phyloP scores from a whole-genome alignment of 306 rosid genomes.

The Castanea mollissima region DNA sequence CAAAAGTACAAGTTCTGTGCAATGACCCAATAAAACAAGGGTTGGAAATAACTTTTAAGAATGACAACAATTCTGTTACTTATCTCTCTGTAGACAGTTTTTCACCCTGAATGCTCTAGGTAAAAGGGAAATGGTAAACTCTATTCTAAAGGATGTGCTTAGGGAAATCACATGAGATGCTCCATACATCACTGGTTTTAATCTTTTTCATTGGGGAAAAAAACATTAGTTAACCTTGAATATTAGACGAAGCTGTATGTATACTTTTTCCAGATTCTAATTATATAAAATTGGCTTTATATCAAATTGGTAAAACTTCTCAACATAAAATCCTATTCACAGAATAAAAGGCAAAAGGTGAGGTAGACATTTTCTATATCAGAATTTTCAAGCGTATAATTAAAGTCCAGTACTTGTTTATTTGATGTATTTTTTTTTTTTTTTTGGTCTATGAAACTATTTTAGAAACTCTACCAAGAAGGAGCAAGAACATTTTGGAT shows the following conservation, averaged over 20 bases:
- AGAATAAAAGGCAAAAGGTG: background rate
- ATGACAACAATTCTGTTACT: no score
- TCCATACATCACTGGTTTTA: background rate
- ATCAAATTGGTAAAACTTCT: background rate
- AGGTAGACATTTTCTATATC: background rate
- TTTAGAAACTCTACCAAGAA: conserved; percentile 22
- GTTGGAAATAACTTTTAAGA: no score
- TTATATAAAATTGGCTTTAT: background rate
- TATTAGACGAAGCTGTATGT: background rate
- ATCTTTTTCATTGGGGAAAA: background rate
- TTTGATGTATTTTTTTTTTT: no score
- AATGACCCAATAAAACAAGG: no score
- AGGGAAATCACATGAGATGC: background rate
- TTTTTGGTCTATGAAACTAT: background rate
- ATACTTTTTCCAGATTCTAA: background rate
- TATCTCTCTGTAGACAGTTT: no score
- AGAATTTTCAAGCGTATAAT: no score
- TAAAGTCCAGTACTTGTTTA: no score
- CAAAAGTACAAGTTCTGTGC: no score
- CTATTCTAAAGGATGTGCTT: background rate
- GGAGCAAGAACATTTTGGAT: conserved; percentile 26
- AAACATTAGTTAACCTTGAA: background rate
- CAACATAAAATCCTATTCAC: background rate
- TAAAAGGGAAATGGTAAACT: background rate
- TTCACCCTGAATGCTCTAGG: background rate